Evolutionary conservation across 352 stramenopile species (phyloP), one percentile per base, ranked within the genome.

Genomic region (Globisporangium irregulare): DNA sequence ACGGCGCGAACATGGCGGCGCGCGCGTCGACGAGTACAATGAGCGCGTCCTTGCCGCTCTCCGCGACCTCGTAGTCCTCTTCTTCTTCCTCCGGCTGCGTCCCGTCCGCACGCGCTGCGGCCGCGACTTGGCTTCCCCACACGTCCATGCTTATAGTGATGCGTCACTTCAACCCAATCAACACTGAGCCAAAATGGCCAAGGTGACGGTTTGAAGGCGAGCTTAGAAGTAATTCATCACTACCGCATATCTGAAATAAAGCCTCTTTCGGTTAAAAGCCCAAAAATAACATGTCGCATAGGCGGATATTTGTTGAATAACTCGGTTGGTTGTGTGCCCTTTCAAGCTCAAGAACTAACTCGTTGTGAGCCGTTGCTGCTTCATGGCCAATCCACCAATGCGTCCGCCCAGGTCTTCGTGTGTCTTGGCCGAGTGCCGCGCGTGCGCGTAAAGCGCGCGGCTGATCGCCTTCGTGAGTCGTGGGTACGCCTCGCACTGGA

Each of bases 21-120:
- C 87, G 87, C 70, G 79, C 83, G 73, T 95, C 87, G 51, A 95
- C 70, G 38, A 95, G 71, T 60, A 95, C 79, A 55, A 95, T 79
- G 32, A 95, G 77, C 50, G 80, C 87, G 59, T 95, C 87, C 64
- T 90, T 91, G 24, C 85, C 87, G 61, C 74, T 86, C 27, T 88
- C 78, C 14, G 64, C 72, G 18, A 76, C 20, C 62, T 91, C 84
- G 74, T 78, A 90, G 24, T 90, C 67, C 59, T 90, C 79, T n/a
- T 94, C 83, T 8, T 75, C 72, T 34, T 84, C 79, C 9, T 38
- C 75, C 9, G 43, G 18, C 20, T 36, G 38, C 14, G 48, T 32
- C 18, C 43, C 43, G 18, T 51, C 43, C 43, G 18, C 43, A 51
- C 43, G 18, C n/a, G 50, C n/a, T 8, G 22, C 32, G 32, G 20